These are phyloP conservation scores for Thraustochytrium sp. DNA, from an alignment of 352 stramenopile genomes.

Conservation along the genomic window DNA sequence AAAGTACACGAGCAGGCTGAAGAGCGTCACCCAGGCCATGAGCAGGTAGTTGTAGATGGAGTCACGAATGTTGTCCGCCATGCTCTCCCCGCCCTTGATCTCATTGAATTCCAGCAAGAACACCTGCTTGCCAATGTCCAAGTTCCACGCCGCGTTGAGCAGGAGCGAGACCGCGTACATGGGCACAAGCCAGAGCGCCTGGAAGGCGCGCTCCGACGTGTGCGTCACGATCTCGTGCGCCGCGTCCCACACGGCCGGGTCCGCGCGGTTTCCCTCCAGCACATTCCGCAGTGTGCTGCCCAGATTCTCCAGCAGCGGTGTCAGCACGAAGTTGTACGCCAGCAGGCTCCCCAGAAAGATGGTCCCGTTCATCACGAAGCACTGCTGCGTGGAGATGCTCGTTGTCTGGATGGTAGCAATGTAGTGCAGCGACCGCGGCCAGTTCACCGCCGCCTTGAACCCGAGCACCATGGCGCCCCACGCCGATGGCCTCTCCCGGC, in stretches of 20 bases:
- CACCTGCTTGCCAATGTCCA: constrained; percentile 41
- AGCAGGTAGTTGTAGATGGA: constrained; percentile 43
- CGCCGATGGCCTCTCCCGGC: neutral
- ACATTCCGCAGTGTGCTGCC: neutral
- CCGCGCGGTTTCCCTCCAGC: neutral
- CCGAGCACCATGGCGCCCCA: neutral
- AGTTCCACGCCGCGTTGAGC: constrained; percentile 39
- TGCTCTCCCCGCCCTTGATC: neutral
- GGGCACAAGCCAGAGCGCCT: constrained; percentile 13
- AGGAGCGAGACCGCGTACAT: constrained; percentile 38
- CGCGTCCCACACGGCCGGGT: neutral
- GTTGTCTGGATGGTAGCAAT: constrained; percentile 1
- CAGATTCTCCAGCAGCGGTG: neutral
- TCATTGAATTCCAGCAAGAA: neutral
- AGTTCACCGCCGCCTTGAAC: neutral
- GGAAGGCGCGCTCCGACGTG: neutral
- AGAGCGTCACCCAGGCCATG: constrained; percentile 38
- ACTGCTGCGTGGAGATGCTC: constrained; percentile 36
- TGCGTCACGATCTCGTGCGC: neutral
- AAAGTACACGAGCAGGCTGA: neutral
- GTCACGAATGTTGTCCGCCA: constrained; percentile 19
- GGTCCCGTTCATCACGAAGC: constrained; percentile 43
- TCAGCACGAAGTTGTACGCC: constrained; percentile 29
- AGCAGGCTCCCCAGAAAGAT: constrained; percentile 29
- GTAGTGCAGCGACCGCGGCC: neutral